Conservation (phyloP, 139 green algal species). For the Dunaliella sp. region DNA sequence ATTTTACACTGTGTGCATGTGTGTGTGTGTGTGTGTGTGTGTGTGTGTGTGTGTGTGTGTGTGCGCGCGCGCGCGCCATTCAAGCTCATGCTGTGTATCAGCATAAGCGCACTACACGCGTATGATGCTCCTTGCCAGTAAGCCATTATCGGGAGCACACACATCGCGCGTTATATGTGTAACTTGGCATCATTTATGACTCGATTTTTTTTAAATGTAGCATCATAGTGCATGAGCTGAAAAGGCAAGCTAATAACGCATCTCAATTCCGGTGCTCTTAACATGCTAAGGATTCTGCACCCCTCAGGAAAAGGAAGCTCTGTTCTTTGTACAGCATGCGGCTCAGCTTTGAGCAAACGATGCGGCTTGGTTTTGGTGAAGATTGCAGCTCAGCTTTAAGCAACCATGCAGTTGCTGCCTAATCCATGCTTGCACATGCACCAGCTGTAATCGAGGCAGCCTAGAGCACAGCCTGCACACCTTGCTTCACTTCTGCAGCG, state of each 20-base stretch:
- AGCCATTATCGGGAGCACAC: background rate
- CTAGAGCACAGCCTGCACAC: background rate
- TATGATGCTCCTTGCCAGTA: background rate
- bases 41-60: background rate
- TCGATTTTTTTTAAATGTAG: background rate
- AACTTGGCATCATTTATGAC: background rate
- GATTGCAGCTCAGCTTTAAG: too few relatives aligned
- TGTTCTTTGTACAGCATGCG: too few relatives aligned
- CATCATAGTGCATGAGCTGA: background rate
- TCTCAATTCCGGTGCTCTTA: too few relatives aligned
- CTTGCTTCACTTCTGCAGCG: background rate
- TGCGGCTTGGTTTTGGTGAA: too few relatives aligned
- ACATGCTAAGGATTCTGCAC: too few relatives aligned
- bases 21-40: background rate
- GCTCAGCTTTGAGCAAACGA: too few relatives aligned
- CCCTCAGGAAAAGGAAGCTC: too few relatives aligned
- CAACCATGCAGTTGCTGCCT: too few relatives aligned
- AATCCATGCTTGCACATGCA: too few relatives aligned
- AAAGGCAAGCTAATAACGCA: too few relatives aligned
- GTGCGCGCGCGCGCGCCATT: background rate
- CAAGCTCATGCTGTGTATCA: background rate
- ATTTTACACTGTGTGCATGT: background rate
- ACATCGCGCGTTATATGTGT: background rate
- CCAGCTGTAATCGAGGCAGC: too few relatives aligned
- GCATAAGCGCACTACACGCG: background rate